Base-by-base conservation (phyloP, 441 rosid genomes). In the Corymbia calophylla region DNA sequence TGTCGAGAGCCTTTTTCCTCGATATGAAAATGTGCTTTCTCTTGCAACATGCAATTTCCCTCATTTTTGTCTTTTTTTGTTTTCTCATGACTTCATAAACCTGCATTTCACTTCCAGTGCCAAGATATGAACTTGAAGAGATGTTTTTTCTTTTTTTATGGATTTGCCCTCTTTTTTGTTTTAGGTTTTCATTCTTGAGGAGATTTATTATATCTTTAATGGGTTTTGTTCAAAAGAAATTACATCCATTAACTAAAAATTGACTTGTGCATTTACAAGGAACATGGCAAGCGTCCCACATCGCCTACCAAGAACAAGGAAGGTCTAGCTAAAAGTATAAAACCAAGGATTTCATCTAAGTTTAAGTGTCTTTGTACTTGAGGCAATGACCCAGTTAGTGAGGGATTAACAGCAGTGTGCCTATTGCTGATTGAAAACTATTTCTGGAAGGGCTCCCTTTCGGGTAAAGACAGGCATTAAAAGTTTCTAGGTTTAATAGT, bases 341-440 rank as follows among this genome's bases (percentile, higher is more conserved):
- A 25, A 32, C 2, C 27, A 35, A 35, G 27, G 25, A 18, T 19
- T 70, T 21, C 15, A 70, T 19, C 1, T 5, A 19, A 9, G 27
- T 9, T 19, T 0, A 19, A 70, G 27, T 17, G 91, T 93, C 93
- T 94, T 94, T 95, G 97, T 95, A 95, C 96, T 95, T 94, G 97
- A 97, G 99, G 96, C 97, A 96, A 95, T 96, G 99, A 94, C 96
- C 95, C 95, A 95, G 98, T 97, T 95, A 62, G 86, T 95, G 98
- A 94, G 95, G 96, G 94, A 18, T 90, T 95, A 95, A 96, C 96
- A 93, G 98, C 96, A 96, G 96, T 96, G 95, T 93, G 93, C 95
- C 96, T 90, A 95, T 96, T 96, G 98, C 99, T 95, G 96, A 96
- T 97, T 97, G 98, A 97, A 96, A 97, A 25, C 87, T 54, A 35